These are phyloP conservation scores for Raffaelea arxii DNA, from an alignment of 2,329 filamentous ascomycete species.

Conservation along the genomic window DNA sequence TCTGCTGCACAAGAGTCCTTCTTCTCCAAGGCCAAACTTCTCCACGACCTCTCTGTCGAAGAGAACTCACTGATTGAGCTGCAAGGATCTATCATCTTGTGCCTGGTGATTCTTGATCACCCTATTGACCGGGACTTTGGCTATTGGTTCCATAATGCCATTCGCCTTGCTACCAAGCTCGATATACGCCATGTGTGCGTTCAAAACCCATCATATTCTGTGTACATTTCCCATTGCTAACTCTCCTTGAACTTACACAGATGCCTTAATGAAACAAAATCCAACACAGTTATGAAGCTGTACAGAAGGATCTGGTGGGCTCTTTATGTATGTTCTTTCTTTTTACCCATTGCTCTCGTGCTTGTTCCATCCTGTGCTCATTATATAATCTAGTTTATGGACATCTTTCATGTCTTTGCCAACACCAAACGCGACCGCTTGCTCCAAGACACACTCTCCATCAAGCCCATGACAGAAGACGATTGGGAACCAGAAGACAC, in stretches of 20 bases:
- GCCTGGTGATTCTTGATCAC: conserved; percentile 15
- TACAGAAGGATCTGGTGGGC: conserved; percentile 17
- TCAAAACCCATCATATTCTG: conserved; percentile 10
- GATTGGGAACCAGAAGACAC: conserved; percentile 15
- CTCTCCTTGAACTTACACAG: no score
- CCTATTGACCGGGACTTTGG: conserved; percentile 14
- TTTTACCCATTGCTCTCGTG: conserved; percentile 8
- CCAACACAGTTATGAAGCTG: conserved; percentile 15
- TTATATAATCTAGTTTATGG: conserved; percentile 15
- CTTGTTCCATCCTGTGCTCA: conserved; percentile 14
- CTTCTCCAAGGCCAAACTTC: conserved; percentile 16
- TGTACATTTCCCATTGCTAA: conserved; percentile 11
- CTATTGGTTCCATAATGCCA: conserved; percentile 16
- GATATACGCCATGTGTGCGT: conserved; percentile 15
- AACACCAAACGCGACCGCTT: conserved; percentile 15
- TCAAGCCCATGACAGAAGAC: conserved; percentile 16
- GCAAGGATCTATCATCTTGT: conserved; percentile 17
- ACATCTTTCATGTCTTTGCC: conserved; percentile 16
- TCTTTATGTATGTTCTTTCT: conserved; percentile 14
- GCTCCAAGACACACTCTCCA: conserved; percentile 13
- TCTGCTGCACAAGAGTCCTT: conserved; percentile 15
- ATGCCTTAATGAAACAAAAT: no score
- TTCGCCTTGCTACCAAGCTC: conserved; percentile 16
- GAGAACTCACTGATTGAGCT: conserved; percentile 15
- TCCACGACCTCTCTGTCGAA: conserved; percentile 15